Evolutionary conservation across 176 grass and related monocot species (phyloP).

Genomic region (Thinopyrum elongatum): DNA sequence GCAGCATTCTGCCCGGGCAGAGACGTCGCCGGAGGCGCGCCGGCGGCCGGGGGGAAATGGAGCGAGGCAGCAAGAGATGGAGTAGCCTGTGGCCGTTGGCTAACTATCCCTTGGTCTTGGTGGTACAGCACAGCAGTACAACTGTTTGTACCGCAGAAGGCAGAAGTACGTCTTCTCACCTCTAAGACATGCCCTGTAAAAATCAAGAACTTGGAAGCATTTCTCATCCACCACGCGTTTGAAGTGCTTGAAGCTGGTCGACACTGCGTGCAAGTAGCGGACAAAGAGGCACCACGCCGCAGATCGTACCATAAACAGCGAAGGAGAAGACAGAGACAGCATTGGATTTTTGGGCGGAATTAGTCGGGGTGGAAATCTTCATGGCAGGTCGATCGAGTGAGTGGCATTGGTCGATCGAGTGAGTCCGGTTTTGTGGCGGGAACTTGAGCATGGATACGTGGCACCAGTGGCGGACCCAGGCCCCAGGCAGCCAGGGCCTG

Average conservation of each 20-base stretch:
- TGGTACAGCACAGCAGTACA: neutral
- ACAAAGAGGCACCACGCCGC: neutral
- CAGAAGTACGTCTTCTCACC: neutral
- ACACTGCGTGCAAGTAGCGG: neutral
- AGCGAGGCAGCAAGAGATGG: neutral
- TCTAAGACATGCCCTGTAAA: neutral
- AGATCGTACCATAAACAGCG: neutral
- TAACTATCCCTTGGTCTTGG: neutral
- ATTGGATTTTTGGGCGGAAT: neutral
- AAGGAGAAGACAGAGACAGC: too few relatives aligned
- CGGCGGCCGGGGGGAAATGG: conserved; percentile 8
- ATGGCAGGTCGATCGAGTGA: neutral
- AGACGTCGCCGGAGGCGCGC: conserved; percentile 25
- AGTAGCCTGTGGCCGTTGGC: neutral
- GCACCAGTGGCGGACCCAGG: too few relatives aligned
- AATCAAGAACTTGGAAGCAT: neutral
- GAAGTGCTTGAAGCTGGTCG: neutral
- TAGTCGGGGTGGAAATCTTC: neutral
- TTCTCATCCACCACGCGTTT: neutral
- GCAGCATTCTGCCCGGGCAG: conserved; percentile 26
- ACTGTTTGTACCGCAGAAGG: neutral
- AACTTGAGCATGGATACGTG: neutral
- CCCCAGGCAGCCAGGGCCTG: too few relatives aligned
- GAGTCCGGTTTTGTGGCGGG: conserved; percentile 8
- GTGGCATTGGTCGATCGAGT: too few relatives aligned